Evolutionary conservation across 345 rosid genomes (phyloP).

Genomic region (Acer negundo): DNA sequence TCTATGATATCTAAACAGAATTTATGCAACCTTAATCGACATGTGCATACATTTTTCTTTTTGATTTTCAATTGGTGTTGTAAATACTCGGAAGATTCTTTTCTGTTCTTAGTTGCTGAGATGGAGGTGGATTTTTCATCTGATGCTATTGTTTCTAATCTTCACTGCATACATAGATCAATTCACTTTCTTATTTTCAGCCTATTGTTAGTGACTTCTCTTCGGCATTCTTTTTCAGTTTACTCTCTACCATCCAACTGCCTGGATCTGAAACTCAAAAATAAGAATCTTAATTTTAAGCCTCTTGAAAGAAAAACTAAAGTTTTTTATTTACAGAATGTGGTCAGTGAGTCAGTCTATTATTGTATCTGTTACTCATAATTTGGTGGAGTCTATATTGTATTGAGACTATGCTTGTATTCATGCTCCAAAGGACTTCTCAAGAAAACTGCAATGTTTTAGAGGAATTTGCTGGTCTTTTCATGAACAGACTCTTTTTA

Average conservation of each 20-base stretch:
- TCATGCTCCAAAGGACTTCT: not conserved
- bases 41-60: not conserved
- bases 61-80: not conserved
- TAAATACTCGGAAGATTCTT: not conserved
- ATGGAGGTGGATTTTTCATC: not conserved
- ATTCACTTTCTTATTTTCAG: no score
- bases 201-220: no score
- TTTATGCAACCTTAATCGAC: not conserved
- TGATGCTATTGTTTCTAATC: no score
- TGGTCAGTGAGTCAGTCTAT: not conserved
- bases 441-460: not conserved
- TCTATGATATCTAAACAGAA: not conserved
- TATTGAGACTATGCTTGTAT: not conserved
- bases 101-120: not conserved
- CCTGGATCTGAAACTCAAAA: not conserved
- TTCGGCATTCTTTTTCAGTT: not conserved
- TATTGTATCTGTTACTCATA: not conserved
- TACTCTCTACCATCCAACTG: not conserved
- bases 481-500: not conserved
- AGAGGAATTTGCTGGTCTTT: not conserved
- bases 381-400: not conserved
- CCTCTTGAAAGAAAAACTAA: not conserved
- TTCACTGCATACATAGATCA: no score
- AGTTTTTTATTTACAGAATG: not conserved
- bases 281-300: not conserved